Percentiles rank a stretch among this genome's conserved stretches.
Evolutionary conservation across 2,329 filamentous ascomycete genomes (phyloP).

Genomic region (Penicillium palitans): DNA sequence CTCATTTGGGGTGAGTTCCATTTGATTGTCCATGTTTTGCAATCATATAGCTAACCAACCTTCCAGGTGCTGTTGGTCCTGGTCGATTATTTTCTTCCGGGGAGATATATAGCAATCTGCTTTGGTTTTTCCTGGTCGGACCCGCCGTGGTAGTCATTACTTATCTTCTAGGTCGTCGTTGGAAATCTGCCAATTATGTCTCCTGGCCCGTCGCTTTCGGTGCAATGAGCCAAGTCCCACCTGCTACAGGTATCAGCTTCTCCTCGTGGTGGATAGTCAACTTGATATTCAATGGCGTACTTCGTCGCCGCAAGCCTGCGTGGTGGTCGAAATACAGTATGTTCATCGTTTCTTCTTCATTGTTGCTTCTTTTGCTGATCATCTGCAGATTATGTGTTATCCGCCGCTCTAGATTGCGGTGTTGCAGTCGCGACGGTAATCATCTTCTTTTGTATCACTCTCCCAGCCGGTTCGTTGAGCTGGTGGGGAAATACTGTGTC

Average conservation of each 20-base stretch:
- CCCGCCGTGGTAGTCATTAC: slow-evolving; percentile 62
- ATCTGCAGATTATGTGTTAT: slow-evolving; percentile 42
- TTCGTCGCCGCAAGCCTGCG: slow-evolving; percentile 46
- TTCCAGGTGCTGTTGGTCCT: slow-evolving; percentile 62
- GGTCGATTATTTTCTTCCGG: slow-evolving; percentile 64
- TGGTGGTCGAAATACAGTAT: slow-evolving; percentile 52
- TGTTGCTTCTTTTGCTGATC: slow-evolving; percentile 10
- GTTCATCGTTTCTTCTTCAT: slow-evolving; percentile 9
- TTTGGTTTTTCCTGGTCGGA: slow-evolving; percentile 72
- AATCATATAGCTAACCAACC: background rate
- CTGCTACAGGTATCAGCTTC: slow-evolving; percentile 69
- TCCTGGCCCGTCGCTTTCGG: slow-evolving; percentile 69
- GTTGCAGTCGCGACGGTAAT: slow-evolving; percentile 46
- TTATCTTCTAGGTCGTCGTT: slow-evolving; percentile 58
- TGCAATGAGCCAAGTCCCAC: slow-evolving; percentile 63
- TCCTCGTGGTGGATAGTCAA: slow-evolving; percentile 63
- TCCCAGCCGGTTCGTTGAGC: slow-evolving; percentile 39
- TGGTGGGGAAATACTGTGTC: slow-evolving; percentile 49
- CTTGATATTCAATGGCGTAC: slow-evolving; percentile 48
- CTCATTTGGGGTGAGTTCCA: slow-evolving; percentile 62
- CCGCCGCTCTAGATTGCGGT: slow-evolving; percentile 46
- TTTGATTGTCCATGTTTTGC: background rate
- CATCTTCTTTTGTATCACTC: slow-evolving; percentile 48
- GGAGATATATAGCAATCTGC: slow-evolving; percentile 63
- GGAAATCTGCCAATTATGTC: slow-evolving; percentile 65